These are phyloP conservation scores for Gnomoniopsis sp. DNA, from an alignment of 2,329 filamentous ascomycete species.

Conservation along the genomic window DNA sequence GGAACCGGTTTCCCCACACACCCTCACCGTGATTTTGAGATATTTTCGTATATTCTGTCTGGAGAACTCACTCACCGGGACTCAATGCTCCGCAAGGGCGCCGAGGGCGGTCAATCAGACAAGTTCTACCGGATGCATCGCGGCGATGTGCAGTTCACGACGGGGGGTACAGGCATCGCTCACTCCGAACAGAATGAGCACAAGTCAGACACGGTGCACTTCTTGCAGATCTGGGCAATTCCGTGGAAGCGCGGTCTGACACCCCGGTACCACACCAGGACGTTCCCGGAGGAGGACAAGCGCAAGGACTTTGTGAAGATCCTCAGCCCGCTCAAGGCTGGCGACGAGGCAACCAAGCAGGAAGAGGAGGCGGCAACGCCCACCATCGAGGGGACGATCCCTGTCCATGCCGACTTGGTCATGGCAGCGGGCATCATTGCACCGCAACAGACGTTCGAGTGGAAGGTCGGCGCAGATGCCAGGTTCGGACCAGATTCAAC, in stretches of 20 bases:
- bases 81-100: conserved; percentile 71
- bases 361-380: conserved; percentile 65
- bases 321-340: conserved; percentile 69
- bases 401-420: conserved; percentile 78
- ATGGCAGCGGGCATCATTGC: conserved; percentile 76
- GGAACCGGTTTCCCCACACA: conserved; percentile 80
- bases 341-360: conserved; percentile 55
- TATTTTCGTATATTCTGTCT: conserved; percentile 82
- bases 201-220: conserved; percentile 67
- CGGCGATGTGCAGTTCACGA: conserved; percentile 87
- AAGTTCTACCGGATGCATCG: conserved; percentile 69
- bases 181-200: conserved; percentile 84
- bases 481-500: conserved; percentile 34
- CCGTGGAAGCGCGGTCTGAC: conserved; percentile 71
- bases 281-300: conserved; percentile 72
- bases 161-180: conserved; percentile 75
- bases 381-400: conserved; percentile 64
- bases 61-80: conserved; percentile 87
- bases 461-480: conserved; percentile 59
- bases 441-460: conserved; percentile 63
- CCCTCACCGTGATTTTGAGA: conserved; percentile 81
- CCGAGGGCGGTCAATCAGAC: conserved; percentile 56
- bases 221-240: conserved; percentile 84
- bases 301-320: conserved; percentile 68
- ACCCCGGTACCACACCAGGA: conserved; percentile 72